These are phyloP conservation scores for Acanthamoeba lenticulata DNA, from an alignment of 208 protist genomes.

Conservation along the genomic window DNA sequence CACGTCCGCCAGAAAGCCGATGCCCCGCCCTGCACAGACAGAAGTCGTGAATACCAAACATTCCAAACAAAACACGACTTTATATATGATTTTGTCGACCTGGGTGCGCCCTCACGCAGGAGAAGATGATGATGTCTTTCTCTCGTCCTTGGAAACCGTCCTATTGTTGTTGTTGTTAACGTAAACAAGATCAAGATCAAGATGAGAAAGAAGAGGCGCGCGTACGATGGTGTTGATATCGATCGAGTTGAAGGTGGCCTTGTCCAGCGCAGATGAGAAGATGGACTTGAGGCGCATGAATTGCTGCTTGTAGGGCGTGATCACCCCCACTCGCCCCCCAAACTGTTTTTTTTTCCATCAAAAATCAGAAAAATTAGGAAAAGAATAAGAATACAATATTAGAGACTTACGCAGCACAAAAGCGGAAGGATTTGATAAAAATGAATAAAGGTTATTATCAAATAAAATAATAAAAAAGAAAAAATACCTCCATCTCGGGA, in stretches of 20 bases:
- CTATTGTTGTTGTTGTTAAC: no score
- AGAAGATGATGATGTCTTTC: conserved; percentile 89
- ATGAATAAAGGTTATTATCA: no score
- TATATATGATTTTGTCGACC: no score
- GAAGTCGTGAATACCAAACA: not conserved
- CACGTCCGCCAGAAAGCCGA: conserved; percentile 87
- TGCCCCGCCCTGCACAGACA: conserved; percentile 20
- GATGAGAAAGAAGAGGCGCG: no score
- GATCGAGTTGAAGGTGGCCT: conserved; percentile 16
- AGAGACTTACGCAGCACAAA: no score
- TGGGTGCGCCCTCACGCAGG: conserved; percentile 80
- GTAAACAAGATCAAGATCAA: no score
- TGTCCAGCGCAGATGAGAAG: conserved; percentile 45
- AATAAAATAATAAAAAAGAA: no score
- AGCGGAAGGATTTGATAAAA: no score
- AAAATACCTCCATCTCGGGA: conserved; percentile 63
- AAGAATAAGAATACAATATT: no score
- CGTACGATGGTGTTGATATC: conserved; percentile 82
- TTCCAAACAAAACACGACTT: not conserved
- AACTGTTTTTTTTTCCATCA: conserved; percentile 36
- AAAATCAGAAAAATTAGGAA: not conserved
- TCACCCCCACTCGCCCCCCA: conserved; percentile 78
- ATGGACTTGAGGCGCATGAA: not conserved
- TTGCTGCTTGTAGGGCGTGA: conserved; percentile 86
- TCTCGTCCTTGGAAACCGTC: conserved; percentile 88